Evolutionary conservation across 148 eudicot genomes (phyloP), one percentile per base, ranked within the genome.

Genomic region (Suaeda aralocaspica): DNA sequence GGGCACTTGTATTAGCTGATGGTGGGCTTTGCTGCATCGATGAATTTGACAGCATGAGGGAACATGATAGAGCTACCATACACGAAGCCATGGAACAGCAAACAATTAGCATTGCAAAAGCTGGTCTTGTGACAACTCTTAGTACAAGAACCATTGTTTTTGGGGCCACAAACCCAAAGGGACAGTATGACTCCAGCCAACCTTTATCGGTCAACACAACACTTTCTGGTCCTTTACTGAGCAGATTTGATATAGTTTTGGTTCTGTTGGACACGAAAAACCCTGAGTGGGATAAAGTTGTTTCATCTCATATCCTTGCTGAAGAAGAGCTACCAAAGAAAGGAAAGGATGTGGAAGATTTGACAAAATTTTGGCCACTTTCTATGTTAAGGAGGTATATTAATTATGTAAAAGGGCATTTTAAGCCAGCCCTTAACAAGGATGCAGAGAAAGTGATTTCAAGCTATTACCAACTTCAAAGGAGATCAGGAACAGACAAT

Each of bases 71-170:
- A 56, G 96, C 99, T 78, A 94, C 99, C 59, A 94, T 94, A 79
- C 99, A 94, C 48, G 99, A 94, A 77, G 99, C 97, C 12, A 94
- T 94, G 99, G 99, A 94, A 86, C 99, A 94, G 73, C 99, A 94
- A 82, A 94, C 99, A 7, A 94, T 94, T 66, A 94, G 99, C 75
- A 62, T 94, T 69, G 97, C 99, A 65, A 94, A 94, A 82, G 99
- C 97, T 56, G 99, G 99, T 75, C 96, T 94, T 71, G 99, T 94
- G 48, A 94, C 99, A 24, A 94, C 99, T 62, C 85, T 94, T 26
- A 89, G 84, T 81, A 91, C 99, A 24, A 81, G 86, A 75, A 89
- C 97, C 50, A 87, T 86, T 11, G 97, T 94, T 70, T 94, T 94
- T 81, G 99, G 99, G 50, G 99, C 97, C 51, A 94, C 99, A 19